Evolutionary conservation across 805 yeast genomes (phyloP), one percentile per base, ranked within the genome.

Genomic region (Yamadazyma akitaensis): DNA sequence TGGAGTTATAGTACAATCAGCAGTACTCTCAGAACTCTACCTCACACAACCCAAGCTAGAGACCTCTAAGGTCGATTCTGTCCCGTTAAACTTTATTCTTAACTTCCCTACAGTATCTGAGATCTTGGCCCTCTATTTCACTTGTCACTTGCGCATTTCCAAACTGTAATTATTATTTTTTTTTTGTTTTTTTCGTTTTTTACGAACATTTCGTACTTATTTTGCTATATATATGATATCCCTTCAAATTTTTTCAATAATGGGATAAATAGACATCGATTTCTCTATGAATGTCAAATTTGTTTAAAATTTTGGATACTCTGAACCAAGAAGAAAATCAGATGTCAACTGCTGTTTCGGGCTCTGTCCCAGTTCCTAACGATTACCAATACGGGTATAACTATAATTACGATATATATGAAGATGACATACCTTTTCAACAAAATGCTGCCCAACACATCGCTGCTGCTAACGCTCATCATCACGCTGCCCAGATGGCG

Each of bases 221-320:
- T 40, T 33, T 18, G 31, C 43, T 32, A 32, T 24, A 32, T 24
- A 40, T 30, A 40, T 40, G n/a, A 17, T 9, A 17, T 26, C n/a
- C 18, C 28, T 31, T 24, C 30, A 13, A 30, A 18, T 14, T 25
- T n/a, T 38, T 11, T 5, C 6, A n/a, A 11, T 16, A 40, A 37
- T 14, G 28, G 28, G 24, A 21, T 21, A 21, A 40, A 40, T 19
- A 40, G 21, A 25, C 19, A 30, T 9, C 31, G 10, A 16, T 31
- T 31, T 21, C 10, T 26, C 43, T 33, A 40, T 40, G 43, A 38
- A 40, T 42, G 45, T 36, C 45, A 25, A 33, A 36, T 36, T 42
- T 42, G 30, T 36, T 42, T 14, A 42, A 42, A 18, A 28, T 35
- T 24, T 35, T 35, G 44, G 44, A 35, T 28, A 28, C 32, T 28